Percentiles rank a stretch among this genome's conserved stretches.
Conservation (phyloP, 768 basidiomycete genomes). For the Lepiota brunneoincarnata region DNA sequence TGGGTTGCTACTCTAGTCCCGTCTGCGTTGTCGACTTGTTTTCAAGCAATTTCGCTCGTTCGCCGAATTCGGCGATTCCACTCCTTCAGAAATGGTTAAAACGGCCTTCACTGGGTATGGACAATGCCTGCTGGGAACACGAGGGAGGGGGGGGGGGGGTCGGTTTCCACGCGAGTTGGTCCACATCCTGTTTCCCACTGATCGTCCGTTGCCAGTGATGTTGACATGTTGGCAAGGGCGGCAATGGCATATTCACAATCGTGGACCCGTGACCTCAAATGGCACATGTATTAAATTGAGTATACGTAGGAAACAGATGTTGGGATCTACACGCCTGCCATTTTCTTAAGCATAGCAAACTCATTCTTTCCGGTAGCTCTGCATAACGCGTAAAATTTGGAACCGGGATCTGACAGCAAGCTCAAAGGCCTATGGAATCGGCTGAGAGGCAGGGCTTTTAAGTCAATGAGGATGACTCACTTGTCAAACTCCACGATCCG, state of each 20-base stretch:
- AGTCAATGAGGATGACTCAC: constrained; percentile 22
- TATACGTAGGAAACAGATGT: background rate
- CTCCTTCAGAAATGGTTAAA: too few species aligned
- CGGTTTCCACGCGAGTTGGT: background rate
- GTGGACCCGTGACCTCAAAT: background rate
- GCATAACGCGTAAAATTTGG: constrained; percentile 66
- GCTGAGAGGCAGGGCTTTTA: background rate
- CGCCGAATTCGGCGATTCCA: too few species aligned
- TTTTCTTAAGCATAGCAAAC: constrained; percentile 62
- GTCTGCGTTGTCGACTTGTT: background rate
- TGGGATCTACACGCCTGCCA: constrained; percentile 46
- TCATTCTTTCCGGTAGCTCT: constrained; percentile 73
- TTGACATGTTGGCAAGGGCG: constrained; percentile 1
- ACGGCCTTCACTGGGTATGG: too few species aligned
- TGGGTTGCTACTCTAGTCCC: background rate
- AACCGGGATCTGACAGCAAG: constrained; percentile 52
- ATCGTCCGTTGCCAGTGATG: constrained; percentile 9
- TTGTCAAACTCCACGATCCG: constrained; percentile 74
- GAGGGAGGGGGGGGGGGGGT: background rate
- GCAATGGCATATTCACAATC: background rate
- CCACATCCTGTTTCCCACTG: background rate
- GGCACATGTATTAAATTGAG: background rate
- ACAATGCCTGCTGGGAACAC: too few species aligned
- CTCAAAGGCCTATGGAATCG: constrained; percentile 40
- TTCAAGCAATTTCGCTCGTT: too few species aligned